Percentiles rank a stretch among this genome's conserved stretches.
phyloP scores from a whole-genome alignment of 2,329 filamentous ascomycete species.

The Fonsecaea pedrosoi region DNA sequence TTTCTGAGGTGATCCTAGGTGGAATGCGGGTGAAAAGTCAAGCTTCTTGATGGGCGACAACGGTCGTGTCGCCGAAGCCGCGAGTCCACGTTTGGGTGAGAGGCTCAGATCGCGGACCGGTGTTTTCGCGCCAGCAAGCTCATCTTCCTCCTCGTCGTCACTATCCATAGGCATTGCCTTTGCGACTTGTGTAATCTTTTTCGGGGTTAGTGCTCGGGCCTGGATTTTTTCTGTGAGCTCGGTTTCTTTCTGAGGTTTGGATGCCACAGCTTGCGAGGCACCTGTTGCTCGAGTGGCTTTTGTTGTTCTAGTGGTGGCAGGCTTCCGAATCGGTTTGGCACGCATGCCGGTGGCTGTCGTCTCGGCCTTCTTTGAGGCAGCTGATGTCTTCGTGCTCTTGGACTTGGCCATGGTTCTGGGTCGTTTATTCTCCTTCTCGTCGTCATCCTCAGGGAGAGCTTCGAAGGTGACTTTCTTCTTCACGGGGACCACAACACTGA shows the following conservation, averaged over 20 bases:
- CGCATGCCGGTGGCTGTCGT: slow-evolving; percentile 48
- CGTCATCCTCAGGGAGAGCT: slow-evolving; percentile 44
- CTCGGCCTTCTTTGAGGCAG: slow-evolving; percentile 38
- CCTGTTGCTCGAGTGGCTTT: slow-evolving; percentile 41
- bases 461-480: slow-evolving; percentile 58
- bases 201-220: slow-evolving; percentile 51
- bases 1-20: slow-evolving; percentile 41
- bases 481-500: slow-evolving; percentile 35
- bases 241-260: slow-evolving; percentile 27
- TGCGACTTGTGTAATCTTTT: slow-evolving; percentile 56
- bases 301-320: slow-evolving; percentile 44
- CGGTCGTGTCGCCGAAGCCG: slow-evolving; percentile 39
- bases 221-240: slow-evolving; percentile 42
- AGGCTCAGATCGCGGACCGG: slow-evolving; percentile 43
- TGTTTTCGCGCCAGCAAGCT: slow-evolving; percentile 49
- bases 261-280: slow-evolving; percentile 24
- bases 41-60: slow-evolving; percentile 50
- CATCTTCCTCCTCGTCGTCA: slow-evolving; percentile 50
- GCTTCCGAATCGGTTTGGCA: slow-evolving; percentile 56
- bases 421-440: slow-evolving; percentile 50
- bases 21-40: slow-evolving; percentile 44
- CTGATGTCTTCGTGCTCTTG: slow-evolving; percentile 41
- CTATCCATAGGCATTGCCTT: slow-evolving; percentile 48
- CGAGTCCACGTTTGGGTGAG: slow-evolving; percentile 46
- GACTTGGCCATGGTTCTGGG: slow-evolving; percentile 36